phyloP scores from a whole-genome alignment of 495 filamentous ascomycete genomes.

The Aspergillus coremiiformis region DNA sequence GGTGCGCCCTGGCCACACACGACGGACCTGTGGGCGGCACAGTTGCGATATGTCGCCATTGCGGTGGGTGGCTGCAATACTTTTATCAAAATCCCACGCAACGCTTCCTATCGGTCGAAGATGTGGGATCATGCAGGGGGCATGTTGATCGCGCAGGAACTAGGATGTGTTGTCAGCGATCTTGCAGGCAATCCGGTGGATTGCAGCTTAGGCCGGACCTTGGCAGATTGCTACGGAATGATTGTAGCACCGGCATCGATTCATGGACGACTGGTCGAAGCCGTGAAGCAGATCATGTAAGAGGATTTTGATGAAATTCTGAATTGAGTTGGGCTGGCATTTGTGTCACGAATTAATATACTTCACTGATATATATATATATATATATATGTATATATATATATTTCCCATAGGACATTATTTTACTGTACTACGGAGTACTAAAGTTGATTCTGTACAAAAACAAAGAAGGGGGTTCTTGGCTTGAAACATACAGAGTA shows the following conservation, averaged over 20 bases:
- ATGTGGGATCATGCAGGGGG: constrained; percentile 69
- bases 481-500: no score
- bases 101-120: constrained; percentile 46
- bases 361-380: no score
- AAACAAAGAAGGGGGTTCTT: no score
- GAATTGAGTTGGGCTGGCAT: background rate
- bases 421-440: no score
- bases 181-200: constrained; percentile 42
- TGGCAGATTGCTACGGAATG: constrained; percentile 37
- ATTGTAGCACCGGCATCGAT: constrained; percentile 37
- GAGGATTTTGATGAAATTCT: background rate
- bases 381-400: no score
- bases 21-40: constrained; percentile 55
- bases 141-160: constrained; percentile 58
- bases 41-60: constrained; percentile 56
- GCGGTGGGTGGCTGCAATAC: constrained; percentile 53
- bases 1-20: constrained; percentile 41
- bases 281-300: constrained; percentile 23
- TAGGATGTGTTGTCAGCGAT: constrained; percentile 57
- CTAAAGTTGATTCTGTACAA: no score
- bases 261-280: constrained; percentile 31
- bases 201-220: constrained; percentile 33
- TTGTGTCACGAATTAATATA: no score
- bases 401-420: no score
- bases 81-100: constrained; percentile 54